Evolutionary conservation across 805 yeast genomes (phyloP).

Genomic region (Candida pseudofarinosa): DNA sequence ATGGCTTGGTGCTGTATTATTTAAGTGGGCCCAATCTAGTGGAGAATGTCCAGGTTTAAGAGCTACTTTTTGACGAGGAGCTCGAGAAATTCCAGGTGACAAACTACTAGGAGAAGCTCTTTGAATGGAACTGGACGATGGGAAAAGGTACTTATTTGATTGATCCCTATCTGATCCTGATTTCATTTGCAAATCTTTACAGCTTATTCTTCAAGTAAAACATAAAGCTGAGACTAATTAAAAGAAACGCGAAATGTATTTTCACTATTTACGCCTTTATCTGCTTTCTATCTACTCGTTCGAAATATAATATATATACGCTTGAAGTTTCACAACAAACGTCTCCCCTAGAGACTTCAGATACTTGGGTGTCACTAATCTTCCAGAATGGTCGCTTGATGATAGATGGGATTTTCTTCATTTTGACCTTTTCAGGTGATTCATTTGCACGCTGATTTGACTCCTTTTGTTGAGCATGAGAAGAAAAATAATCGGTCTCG

Average conservation of each 20-base stretch:
- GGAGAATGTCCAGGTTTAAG: slow-evolving; percentile 81
- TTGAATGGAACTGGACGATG: slow-evolving; percentile 35
- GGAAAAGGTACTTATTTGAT: slow-evolving; percentile 15
- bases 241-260: not conserved
- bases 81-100: slow-evolving; percentile 11
- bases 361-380: slow-evolving; percentile 69
- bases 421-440: slow-evolving; percentile 22
- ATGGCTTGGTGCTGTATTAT: slow-evolving; percentile 37
- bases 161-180: not conserved
- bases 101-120: slow-evolving; percentile 17
- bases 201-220: no score
- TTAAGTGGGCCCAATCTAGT: slow-evolving; percentile 75
- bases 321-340: slow-evolving; percentile 67
- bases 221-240: no score
- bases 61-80: slow-evolving; percentile 46
- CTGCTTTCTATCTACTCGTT: slow-evolving; percentile 41
- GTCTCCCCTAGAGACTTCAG: slow-evolving; percentile 55
- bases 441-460: slow-evolving; percentile 1
- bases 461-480: slow-evolving; percentile 5
- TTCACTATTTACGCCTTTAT: slow-evolving; percentile 6
- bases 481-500: slow-evolving; percentile 25
- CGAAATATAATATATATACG: slow-evolving; percentile 86
- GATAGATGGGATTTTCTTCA: slow-evolving; percentile 54
- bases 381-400: slow-evolving; percentile 74
- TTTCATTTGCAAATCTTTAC: not conserved